phyloP scores from a whole-genome alignment of 495 filamentous ascomycete species.

The Penicillium malachiteum region DNA sequence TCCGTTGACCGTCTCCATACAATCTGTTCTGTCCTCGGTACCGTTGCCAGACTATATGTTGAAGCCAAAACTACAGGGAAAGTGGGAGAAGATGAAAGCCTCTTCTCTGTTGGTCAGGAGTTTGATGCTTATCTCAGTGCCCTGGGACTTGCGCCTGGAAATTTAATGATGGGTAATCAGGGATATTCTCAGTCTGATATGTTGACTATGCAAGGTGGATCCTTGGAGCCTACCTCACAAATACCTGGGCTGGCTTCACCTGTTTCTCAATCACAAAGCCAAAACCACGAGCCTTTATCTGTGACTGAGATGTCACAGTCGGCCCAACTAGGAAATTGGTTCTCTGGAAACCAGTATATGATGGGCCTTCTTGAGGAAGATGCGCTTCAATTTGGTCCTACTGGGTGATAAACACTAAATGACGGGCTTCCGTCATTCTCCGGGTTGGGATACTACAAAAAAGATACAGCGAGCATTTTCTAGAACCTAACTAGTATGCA shows the following conservation, averaged over 20 bases:
- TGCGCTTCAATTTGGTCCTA: conserved; percentile 50
- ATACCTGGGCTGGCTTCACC: conserved; percentile 10
- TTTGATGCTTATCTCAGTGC: conserved; percentile 65
- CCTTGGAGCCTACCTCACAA: conserved; percentile 14
- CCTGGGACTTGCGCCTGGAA: conserved; percentile 57
- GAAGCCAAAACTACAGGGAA: conserved; percentile 55
- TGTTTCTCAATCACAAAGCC: conserved; percentile 9
- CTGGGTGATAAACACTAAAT: not conserved
- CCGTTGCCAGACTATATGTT: conserved; percentile 61
- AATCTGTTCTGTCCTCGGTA: conserved; percentile 60
- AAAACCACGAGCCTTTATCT: conserved; percentile 12
- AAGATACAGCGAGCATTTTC: no score
- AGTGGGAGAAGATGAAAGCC: conserved; percentile 37
- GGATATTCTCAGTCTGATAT: conserved; percentile 13
- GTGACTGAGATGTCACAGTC: conserved; percentile 32
- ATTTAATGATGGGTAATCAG: conserved; percentile 3
- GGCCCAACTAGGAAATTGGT: conserved; percentile 63
- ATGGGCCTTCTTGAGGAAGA: conserved; percentile 63
- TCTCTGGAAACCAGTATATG: conserved; percentile 64
- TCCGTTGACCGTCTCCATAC: conserved; percentile 58
- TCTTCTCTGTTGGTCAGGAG: conserved; percentile 54
- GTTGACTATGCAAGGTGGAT: conserved; percentile 4
- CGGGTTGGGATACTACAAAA: no score
- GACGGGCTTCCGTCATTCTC: not conserved
- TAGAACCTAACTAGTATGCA: no score